These are phyloP conservation scores for Fusarium oxysporum DNA, from an alignment of 2,329 filamentous ascomycete genomes.

Conservation along the genomic window DNA sequence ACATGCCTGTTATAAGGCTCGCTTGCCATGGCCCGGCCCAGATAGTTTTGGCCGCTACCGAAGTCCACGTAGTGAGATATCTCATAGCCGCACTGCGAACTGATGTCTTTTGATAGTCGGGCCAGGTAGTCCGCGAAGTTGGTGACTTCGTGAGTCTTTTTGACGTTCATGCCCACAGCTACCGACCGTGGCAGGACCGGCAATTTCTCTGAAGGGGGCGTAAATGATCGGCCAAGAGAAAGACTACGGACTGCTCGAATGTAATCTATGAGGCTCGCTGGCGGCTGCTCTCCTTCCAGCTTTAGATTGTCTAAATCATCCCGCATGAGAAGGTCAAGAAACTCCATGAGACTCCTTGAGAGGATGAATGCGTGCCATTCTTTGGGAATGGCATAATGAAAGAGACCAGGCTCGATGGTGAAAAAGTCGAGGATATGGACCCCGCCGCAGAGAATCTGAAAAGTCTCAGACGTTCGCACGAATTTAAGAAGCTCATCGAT, in stretches of 20 bases:
- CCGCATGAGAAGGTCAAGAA: conserved; percentile 84
- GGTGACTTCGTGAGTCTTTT: conserved; percentile 94
- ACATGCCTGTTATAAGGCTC: conserved; percentile 88
- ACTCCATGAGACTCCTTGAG: conserved; percentile 74
- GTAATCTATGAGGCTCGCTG: conserved; percentile 75
- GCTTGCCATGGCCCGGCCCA: conserved; percentile 87
- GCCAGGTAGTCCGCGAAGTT: conserved; percentile 91
- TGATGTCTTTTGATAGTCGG: conserved; percentile 67
- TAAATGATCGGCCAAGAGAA: conserved; percentile 73
- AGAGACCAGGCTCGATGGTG: conserved; percentile 85
- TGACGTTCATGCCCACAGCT: conserved; percentile 91
- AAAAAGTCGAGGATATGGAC: conserved; percentile 98
- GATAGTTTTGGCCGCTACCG: conserved; percentile 95
- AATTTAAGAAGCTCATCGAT: conserved; percentile 83
- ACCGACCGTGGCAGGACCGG: conserved; percentile 76
- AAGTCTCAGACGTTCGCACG: conserved; percentile 76
- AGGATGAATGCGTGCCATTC: conserved; percentile 88
- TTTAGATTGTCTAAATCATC: conserved; percentile 70
- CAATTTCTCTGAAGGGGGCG: conserved; percentile 56
- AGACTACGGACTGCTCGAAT: conserved; percentile 77
- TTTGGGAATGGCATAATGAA: conserved; percentile 77
- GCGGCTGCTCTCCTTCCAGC: conserved; percentile 52
- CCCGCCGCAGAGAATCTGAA: conserved; percentile 93
- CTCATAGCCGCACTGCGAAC: conserved; percentile 63
- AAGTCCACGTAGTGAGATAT: conserved; percentile 95